Evolutionary conservation across 192 early-diverging fungal genomes (phyloP), one percentile per base, ranked within the genome.

Genomic region (Coemansia sp.): DNA sequence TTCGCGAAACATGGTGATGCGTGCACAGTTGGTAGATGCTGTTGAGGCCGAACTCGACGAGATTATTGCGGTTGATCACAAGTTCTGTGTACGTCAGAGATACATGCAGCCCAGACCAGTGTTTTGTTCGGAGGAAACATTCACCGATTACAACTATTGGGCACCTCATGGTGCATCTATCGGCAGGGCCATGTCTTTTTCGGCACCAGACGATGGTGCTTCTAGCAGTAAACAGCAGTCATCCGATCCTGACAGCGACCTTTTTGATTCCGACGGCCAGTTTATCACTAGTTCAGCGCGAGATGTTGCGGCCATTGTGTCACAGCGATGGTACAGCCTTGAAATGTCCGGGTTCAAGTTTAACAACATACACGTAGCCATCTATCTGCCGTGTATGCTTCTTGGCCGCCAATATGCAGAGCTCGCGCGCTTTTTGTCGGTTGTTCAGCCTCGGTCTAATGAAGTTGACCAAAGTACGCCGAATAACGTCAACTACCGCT

Each of bases 381-480:
- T 64, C n/a, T 80, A 73, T 49, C 50, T 80, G 13, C 53, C 71
- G 18, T 73, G 66, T 43, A 63, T 73, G 62, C 49, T 80, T 8
- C 27, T 73, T 45, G 64, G 71, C 9, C 66, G 71, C 19, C 71
- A 70, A 38, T 73, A 80, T 41, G 54, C 50, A 4, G 63, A 73
- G 11, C 53, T 73, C 18, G 45, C 40, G 12, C 70, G 71, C 11
- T 61, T 80, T 19, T 30, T 80, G 60, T 55, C 55, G 10, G 39
- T 66, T n/a, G 66, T 71, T 17, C 58, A 65, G 49, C 69, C 75
- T 14, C 38, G 15, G 11, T 11, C 42, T 4, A 33, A 22, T 3
- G 33, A 18, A 6, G 1, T 27, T 37, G 23, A 30, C 9, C 30
- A 40, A 18, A 1, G 6, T 2, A 1, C 9, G 8, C 18, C 21